Percentiles rank a stretch among this genome's conserved stretches.
These are phyloP conservation scores for Megacollybia marginata DNA, from an alignment of 768 basidiomycete species.

Conservation along the genomic window DNA sequence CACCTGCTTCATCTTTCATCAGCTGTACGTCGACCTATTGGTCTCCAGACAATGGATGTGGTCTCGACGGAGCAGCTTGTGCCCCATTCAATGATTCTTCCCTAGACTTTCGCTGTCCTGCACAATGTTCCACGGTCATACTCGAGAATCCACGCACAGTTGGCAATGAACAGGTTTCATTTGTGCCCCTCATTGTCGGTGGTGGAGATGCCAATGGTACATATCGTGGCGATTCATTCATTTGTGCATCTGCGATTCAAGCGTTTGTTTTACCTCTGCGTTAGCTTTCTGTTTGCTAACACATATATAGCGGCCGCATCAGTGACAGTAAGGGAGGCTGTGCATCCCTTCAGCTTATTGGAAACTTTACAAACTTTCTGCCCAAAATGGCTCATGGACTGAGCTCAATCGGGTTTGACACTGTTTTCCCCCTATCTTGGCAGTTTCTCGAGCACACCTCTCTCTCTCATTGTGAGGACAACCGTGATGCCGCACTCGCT, in stretches of 20 bases:
- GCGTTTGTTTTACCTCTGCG: slow-evolving; percentile 41
- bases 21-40: slow-evolving; percentile 69
- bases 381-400: slow-evolving; percentile 56
- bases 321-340: slow-evolving; percentile 70
- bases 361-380: slow-evolving; percentile 65
- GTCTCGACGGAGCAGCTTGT: slow-evolving; percentile 61
- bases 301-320: slow-evolving; percentile 48
- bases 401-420: slow-evolving; percentile 67
- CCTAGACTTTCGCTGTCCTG: slow-evolving; percentile 78
- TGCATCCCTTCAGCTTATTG: slow-evolving; percentile 57
- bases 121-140: slow-evolving; percentile 55
- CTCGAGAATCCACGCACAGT: slow-evolving; percentile 71
- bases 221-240: slow-evolving; percentile 79
- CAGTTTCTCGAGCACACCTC: slow-evolving; percentile 41
- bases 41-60: slow-evolving; percentile 62
- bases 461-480: slow-evolving; percentile 61
- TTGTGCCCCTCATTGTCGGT: slow-evolving; percentile 75
- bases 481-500: slow-evolving; percentile 60
- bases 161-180: slow-evolving; percentile 57
- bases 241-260: slow-evolving; percentile 80
- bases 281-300: slow-evolving; percentile 1
- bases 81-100: slow-evolving; percentile 52
- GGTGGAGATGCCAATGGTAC: slow-evolving; percentile 68
- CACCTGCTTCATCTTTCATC: slow-evolving; percentile 54
- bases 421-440: slow-evolving; percentile 67